phyloP scores from a whole-genome alignment of 176 grass and related monocot genomes.

The Aegilops speltoides region DNA sequence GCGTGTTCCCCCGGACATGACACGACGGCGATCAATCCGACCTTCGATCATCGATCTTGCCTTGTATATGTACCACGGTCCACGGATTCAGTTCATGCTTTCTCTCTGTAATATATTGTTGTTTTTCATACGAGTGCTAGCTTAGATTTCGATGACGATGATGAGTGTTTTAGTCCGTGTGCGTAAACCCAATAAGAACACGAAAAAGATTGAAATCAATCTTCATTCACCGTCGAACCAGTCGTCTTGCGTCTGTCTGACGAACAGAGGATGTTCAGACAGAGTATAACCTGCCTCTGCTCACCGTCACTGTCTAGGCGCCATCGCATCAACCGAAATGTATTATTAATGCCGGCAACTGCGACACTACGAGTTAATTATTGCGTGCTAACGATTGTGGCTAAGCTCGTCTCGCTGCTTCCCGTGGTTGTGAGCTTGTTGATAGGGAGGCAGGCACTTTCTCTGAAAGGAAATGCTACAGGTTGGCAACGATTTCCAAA shows the following conservation, averaged over 20 bases:
- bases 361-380: not conserved
- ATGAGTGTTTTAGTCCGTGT: not conserved
- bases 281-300: not conserved
- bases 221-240: not conserved
- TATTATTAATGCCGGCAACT: not conserved
- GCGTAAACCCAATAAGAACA: conserved; percentile 6
- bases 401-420: not conserved
- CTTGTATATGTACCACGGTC: not conserved
- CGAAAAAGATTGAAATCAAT: conserved; percentile 22
- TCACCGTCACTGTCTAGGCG: not conserved
- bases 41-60: too few species aligned
- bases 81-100: not conserved
- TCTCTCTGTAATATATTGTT: not conserved
- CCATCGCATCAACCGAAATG: not conserved
- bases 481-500: not conserved
- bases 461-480: not conserved
- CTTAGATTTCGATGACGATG: conserved; percentile 15
- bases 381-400: not conserved
- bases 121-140: not conserved
- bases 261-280: not conserved
- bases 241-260: too few species aligned
- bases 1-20: conserved; percentile 80
- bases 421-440: not conserved
- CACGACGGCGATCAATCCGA: not conserved
- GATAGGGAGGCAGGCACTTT: not conserved